Evolutionary conservation across 2,329 filamentous ascomycete genomes (phyloP).

Genomic region (Davidsoniella eucalypti): DNA sequence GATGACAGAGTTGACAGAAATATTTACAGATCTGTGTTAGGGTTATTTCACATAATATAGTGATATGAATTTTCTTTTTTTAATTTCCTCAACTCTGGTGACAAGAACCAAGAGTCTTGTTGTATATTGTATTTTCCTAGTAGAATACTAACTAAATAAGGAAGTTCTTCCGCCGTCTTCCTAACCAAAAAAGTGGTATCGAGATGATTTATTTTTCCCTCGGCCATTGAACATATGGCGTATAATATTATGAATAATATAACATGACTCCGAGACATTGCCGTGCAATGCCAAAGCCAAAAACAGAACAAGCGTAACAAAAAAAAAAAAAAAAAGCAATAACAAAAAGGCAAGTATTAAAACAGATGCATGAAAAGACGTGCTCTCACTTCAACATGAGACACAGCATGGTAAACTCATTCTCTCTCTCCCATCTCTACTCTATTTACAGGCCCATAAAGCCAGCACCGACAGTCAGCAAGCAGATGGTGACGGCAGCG

Average conservation of each 20-base stretch:
- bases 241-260: too few species aligned
- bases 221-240: too few species aligned
- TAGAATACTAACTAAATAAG: too few species aligned
- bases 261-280: too few species aligned
- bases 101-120: too few species aligned
- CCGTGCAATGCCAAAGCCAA: not conserved
- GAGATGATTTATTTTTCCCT: too few species aligned
- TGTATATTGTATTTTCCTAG: too few species aligned
- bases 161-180: too few species aligned
- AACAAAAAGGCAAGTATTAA: not conserved
- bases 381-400: not conserved
- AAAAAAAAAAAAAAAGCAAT: not conserved
- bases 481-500: slow-evolving; percentile 9
- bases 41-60: not conserved
- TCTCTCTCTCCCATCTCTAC: not conserved
- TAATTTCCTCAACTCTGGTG: not conserved
- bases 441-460: slow-evolving; percentile 9
- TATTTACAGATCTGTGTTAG: too few species aligned
- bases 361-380: not conserved
- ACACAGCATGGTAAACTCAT: too few species aligned
- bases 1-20: too few species aligned
- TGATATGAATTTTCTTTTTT: not conserved
- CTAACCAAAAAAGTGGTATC: too few species aligned
- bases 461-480: slow-evolving; percentile 12
- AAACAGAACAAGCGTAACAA: not conserved